A percentile compares a stretch with the other conserved stretches of the same genome.
Conservation (phyloP, 805 yeast genomes). For the Hanseniaspora mollemarum region DNA sequence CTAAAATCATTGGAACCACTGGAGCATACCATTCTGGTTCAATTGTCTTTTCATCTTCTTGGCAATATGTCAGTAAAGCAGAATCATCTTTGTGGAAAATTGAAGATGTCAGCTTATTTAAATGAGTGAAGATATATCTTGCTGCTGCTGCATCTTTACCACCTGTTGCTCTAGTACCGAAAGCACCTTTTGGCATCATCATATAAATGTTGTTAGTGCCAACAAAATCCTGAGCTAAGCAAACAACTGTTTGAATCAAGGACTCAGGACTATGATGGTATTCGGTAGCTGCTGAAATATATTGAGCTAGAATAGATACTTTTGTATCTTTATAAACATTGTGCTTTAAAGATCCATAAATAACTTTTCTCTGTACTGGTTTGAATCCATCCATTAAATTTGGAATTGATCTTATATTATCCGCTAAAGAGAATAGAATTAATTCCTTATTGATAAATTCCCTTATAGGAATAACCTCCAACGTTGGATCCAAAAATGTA, state of each 20-base stretch:
- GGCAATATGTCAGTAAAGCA: constrained; percentile 62
- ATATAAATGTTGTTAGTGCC: constrained; percentile 84
- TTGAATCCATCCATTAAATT: constrained; percentile 88
- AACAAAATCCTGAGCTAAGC: constrained; percentile 87
- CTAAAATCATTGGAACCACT: constrained; percentile 85
- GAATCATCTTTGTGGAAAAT: constrained; percentile 74
- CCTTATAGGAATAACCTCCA: constrained; percentile 70
- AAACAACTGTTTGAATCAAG: constrained; percentile 77
- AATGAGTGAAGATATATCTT: constrained; percentile 85
- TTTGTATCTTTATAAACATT: constrained; percentile 68
- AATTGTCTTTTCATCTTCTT: constrained; percentile 86
- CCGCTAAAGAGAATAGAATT: constrained; percentile 92
- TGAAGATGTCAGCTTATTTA: constrained; percentile 60
- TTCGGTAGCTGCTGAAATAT: constrained; percentile 75
- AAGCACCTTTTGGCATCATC: constrained; percentile 83
- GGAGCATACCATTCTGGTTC: constrained; percentile 96
- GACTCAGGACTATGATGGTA: constrained; percentile 94
- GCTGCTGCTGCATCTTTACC: constrained; percentile 99
- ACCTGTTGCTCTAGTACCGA: constrained; percentile 92
- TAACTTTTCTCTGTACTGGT: constrained; percentile 92
- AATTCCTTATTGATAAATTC: constrained; percentile 92
- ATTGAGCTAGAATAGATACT: constrained; percentile 84
- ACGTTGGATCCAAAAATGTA: constrained; percentile 71
- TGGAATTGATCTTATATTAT: constrained; percentile 89
- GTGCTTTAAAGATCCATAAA: constrained; percentile 76